These are phyloP conservation scores for Sarocladiaceae sp. DNA, from an alignment of 2,329 filamentous ascomycete species.

Conservation along the genomic window DNA sequence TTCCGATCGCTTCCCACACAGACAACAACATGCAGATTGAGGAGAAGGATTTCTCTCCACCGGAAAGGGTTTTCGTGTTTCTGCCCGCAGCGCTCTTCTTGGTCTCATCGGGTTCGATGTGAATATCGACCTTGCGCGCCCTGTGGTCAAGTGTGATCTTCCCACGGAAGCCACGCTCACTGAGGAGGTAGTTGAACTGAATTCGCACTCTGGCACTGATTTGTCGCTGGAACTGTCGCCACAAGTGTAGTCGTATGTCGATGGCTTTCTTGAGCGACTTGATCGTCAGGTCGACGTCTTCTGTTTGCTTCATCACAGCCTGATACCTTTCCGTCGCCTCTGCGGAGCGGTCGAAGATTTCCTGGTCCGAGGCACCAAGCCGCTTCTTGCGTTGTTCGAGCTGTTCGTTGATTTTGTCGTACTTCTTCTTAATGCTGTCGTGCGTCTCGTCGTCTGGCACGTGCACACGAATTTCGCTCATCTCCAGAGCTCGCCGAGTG, in stretches of 20 bases:
- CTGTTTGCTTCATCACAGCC: slow-evolving; percentile 35
- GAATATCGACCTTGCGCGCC: slow-evolving; percentile 66
- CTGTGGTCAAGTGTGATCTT: slow-evolving; percentile 72
- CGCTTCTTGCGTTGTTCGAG: slow-evolving; percentile 50
- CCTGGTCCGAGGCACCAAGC: slow-evolving; percentile 57
- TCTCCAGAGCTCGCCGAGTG: slow-evolving; percentile 44
- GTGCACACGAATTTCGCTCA: slow-evolving; percentile 50
- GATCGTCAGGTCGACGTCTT: slow-evolving; percentile 35
- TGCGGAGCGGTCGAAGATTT: slow-evolving; percentile 49
- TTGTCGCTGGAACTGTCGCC: slow-evolving; percentile 72
- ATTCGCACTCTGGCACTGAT: slow-evolving; percentile 83
- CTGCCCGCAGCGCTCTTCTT: slow-evolving; percentile 63
- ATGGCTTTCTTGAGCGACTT: slow-evolving; percentile 52
- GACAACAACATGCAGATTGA: slow-evolving; percentile 89
- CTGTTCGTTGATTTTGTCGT: slow-evolving; percentile 49
- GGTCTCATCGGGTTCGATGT: slow-evolving; percentile 66
- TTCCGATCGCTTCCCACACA: slow-evolving; percentile 98
- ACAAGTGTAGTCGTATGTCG: slow-evolving; percentile 63
- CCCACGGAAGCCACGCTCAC: slow-evolving; percentile 83
- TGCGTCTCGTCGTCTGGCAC: slow-evolving; percentile 60
- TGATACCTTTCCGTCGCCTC: slow-evolving; percentile 36
- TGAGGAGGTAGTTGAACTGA: slow-evolving; percentile 82
- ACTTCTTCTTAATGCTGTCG: slow-evolving; percentile 47
- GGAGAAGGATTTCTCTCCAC: slow-evolving; percentile 96
- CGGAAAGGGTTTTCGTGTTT: slow-evolving; percentile 86